Evolutionary conservation across 75 land plant genomes (phyloP), one percentile per base, ranked within the genome.

Genomic region (Chamaecyparis obtusa): DNA sequence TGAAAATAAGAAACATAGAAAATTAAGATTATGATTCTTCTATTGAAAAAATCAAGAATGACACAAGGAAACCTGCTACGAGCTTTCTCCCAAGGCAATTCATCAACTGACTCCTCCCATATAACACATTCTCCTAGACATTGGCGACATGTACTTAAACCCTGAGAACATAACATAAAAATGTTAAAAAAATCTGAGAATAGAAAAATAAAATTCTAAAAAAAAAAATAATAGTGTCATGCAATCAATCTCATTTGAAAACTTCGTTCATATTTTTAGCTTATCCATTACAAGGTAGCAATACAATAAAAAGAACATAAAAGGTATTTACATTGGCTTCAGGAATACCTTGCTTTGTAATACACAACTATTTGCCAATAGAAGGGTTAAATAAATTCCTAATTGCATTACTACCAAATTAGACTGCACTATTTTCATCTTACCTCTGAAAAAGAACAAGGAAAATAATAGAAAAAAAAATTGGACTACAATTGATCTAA

Each of bases 91-190:
- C 97, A 96, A 87, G 95, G 94, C 71, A 51, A 83, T 85, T 96
- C 96, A 90, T 96, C 93, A 86, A 91, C 87, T 41, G 93, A 92
- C 78, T 93, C 96, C 87, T 93, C 95, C 95, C 96, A 93, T 87
- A 93, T 91, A 0, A 94, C 97, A 88, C 97, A 88, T 33, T 96
- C 97, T 33, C 97, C 97, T 32, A 86, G 88, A 87, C 97, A 96
- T 49, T 91, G 90, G 32, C 19, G 82, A 74, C 97, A 96, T 11
- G 92, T 93, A 84, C 69, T 88, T 17, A 94, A 57, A 39, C 96
- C 97, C 97, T 93, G 87, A 37, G 9, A 36, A 79, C 86, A 85
- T 64, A 32, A 76, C 1, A 9, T 80, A 27, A 80, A 44, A 8
- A 16, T 8, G 21, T 39, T 2, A 80, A 1, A 49, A 0, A 49